These are phyloP conservation scores for Rhamnella rubrinervis DNA, from an alignment of 331 rosid species.

Conservation along the genomic window DNA sequence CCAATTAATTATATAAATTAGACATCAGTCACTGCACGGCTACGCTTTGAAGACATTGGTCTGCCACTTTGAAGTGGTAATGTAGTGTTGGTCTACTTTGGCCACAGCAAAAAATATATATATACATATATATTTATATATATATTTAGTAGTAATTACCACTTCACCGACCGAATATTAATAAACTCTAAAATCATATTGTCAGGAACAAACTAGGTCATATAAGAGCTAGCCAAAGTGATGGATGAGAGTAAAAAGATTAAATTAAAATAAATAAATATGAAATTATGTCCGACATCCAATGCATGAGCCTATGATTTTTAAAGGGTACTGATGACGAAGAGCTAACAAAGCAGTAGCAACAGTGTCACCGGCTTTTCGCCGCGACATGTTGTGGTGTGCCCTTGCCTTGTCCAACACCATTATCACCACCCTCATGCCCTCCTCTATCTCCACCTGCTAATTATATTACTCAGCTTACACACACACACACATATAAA, in stretches of 20 bases:
- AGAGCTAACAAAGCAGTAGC: slow-evolving; percentile 14
- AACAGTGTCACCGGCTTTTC: slow-evolving; percentile 37
- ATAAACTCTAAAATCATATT: neutral
- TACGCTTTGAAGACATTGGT: neutral
- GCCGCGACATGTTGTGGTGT: slow-evolving; percentile 36
- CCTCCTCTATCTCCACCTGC: slow-evolving; percentile 3
- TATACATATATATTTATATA: too few relatives aligned
- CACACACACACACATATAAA: too few relatives aligned
- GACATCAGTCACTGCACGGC: too few relatives aligned
- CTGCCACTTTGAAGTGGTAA: slow-evolving; percentile 8
- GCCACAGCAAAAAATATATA: too few relatives aligned
- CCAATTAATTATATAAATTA: too few relatives aligned
- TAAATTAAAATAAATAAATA: neutral
- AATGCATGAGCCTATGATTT: slow-evolving; percentile 28
- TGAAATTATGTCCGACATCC: slow-evolving; percentile 34
- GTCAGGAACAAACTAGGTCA: neutral
- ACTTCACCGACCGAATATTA: too few relatives aligned
- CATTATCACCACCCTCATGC: slow-evolving; percentile 15
- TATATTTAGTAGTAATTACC: too few relatives aligned
- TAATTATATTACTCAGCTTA: neutral
- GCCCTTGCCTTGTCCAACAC: slow-evolving; percentile 44
- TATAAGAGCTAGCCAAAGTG: neutral
- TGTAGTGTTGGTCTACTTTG: neutral
- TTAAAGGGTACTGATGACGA: slow-evolving; percentile 22
- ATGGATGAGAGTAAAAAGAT: neutral